Base-by-base conservation (phyloP, 306 rosid genomes). In the Corylus americana region DNA sequence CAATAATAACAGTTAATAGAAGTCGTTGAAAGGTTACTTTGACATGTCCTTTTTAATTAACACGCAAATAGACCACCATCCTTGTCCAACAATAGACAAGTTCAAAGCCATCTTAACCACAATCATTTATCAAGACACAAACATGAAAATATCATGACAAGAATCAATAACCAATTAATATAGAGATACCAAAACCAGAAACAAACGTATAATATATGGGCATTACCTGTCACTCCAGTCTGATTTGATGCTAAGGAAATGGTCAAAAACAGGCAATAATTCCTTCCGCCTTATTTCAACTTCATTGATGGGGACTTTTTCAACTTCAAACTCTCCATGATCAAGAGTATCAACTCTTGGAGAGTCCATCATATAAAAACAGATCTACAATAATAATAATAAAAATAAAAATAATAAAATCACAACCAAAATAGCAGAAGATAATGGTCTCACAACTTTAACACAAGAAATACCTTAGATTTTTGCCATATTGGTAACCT, bases 401-500 rank as follows among this genome's bases (percentile, higher is more conserved):
- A 55, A 80, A 77, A 22, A 22, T 0, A 54, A 71, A 55, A 80
- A 58, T 62, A 55, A 80, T 54, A 59, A 12, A 54, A 77, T 80
- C 58, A 78, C 20, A 22, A 76, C 44, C 70, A 59, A 80, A 62
- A 77, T 14, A 59, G 53, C 31, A 78, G 14, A 71, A 54, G 11
- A 68, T 58, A 39, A 58, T 7, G 76, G 82, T 70, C 79, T 77
- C 37, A 67, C 70, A 79, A 73, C 55, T 70, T 55, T 53, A 37
- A 72, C 57, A 82, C 27, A 76, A 66, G 51, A 79, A 74, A 70
- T 89, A 92, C 98, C 96, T 89, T 90, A 22, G 97, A 88, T 81
- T 90, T 92, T 75, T 94, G 88, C 97, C 96, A 94, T 71, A 94
- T 80, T 45, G 92, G 92, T 63, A 90, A 58, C 82, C 92, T 92